Evolutionary conservation across 768 basidiomycete species (phyloP), one percentile per base, ranked within the genome.

Genomic region (Kwoniella shandongensis): DNA sequence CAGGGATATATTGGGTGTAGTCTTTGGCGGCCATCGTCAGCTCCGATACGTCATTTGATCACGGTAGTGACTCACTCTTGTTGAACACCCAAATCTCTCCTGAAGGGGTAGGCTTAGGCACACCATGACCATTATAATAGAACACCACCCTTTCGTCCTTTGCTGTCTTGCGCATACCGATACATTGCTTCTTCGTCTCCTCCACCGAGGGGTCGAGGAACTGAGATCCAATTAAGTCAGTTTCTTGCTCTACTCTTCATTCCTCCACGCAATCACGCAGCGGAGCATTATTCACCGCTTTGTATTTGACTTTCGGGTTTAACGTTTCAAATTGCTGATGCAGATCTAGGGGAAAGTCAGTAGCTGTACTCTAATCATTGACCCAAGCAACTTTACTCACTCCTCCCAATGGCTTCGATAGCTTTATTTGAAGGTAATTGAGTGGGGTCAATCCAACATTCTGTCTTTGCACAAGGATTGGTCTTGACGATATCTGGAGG

Each of bases 61-160:
- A 30, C 18, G 23, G 39, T 30, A 44, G 29, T 18, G 23, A 65
- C 75, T 60, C 23, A 76, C 75, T 88, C 69, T 86, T 82, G 77
- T 99, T 98, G 80, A 99, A 99, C 54, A 96, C 93, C 96, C 96
- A 99, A 50, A 99, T 82, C 77, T 99, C 96, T 22, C 96, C 80
- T 62, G 89, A 92, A 0, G 88, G 81, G 0, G 96, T 98, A 11
- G 96, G 96, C 70, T 90, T 93, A 1, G 94, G 94, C 20, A 99
- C 96, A 22, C 96, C 96, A 61, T 98, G 96, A 2, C 96, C 96
- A 63, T 98, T 99, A 79, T 98, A 99, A 78, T 98, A 91, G 77
- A 98, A 94, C 26, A 97, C 80, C 6, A 91, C 86, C 1, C 96
- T 86, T 70, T 99, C 96, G 35, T 92, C 88, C 75, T 91, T 91